These are phyloP conservation scores for Raffaelea arxii DNA, from an alignment of 2,329 filamentous ascomycete species.

Conservation along the genomic window DNA sequence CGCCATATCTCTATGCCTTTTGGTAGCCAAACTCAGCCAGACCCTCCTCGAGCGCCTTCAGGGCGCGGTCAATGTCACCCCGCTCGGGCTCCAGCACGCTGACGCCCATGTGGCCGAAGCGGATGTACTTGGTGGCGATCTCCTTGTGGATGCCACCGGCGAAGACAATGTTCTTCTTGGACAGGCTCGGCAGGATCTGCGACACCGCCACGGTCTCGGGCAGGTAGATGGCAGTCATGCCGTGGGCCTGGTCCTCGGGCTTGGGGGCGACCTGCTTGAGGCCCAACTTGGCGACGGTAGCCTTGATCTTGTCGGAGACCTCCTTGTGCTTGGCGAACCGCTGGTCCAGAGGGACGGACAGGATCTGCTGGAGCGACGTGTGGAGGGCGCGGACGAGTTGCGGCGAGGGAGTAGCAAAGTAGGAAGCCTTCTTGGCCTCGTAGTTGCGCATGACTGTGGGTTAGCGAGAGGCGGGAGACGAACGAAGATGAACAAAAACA, in stretches of 20 bases:
- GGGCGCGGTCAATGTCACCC: slow-evolving; percentile 73
- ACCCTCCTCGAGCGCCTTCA: slow-evolving; percentile 66
- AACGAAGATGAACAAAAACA: not conserved
- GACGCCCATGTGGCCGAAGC: slow-evolving; percentile 97
- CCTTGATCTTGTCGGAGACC: slow-evolving; percentile 78
- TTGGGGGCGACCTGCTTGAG: slow-evolving; percentile 78
- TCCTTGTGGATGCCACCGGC: slow-evolving; percentile 94
- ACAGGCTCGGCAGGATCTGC: slow-evolving; percentile 74
- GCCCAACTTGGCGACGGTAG: slow-evolving; percentile 68
- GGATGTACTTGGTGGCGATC: slow-evolving; percentile 85
- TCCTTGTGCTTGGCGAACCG: slow-evolving; percentile 75
- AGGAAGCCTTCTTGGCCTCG: slow-evolving; percentile 92
- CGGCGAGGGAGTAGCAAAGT: slow-evolving; percentile 93
- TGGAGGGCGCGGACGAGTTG: slow-evolving; percentile 90
- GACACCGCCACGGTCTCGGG: slow-evolving; percentile 73
- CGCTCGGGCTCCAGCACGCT: slow-evolving; percentile 74
- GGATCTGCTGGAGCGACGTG: slow-evolving; percentile 78
- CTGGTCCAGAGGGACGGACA: slow-evolving; percentile 68
- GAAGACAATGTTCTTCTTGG: slow-evolving; percentile 85
- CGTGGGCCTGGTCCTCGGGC: slow-evolving; percentile 86
- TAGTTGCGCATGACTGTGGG: slow-evolving; percentile 90
- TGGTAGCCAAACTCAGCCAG: slow-evolving; percentile 64
- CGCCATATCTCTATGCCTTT: slow-evolving; percentile 25
- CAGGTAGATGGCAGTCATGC: slow-evolving; percentile 96
- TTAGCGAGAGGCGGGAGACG: not conserved